Evolutionary conservation across 164 flowering plant genomes (phyloP).

Genomic region (Brasenia schreberi): DNA sequence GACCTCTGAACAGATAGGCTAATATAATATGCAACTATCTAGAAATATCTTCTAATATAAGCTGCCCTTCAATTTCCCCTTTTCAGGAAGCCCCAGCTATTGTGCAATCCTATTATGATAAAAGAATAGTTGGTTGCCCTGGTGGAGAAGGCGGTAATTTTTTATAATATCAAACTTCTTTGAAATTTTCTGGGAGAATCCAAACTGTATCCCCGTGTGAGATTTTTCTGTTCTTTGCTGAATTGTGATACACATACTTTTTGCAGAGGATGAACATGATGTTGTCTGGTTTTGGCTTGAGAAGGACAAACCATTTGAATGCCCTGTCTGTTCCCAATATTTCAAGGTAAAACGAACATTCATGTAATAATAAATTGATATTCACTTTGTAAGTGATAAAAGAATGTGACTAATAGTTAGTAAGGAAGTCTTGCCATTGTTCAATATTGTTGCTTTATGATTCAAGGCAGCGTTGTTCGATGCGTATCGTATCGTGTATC

Average conservation of each 20-base stretch:
- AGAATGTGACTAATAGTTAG: not conserved
- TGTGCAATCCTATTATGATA: constrained; percentile 39
- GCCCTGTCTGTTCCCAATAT: constrained; percentile 84
- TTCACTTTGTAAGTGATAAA: not conserved
- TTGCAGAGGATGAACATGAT: constrained; percentile 81
- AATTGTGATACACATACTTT: not conserved
- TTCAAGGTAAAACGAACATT: constrained; percentile 22
- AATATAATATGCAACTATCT: not conserved
- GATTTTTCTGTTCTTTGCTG: not conserved
- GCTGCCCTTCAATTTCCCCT: not conserved
- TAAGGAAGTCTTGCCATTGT: no score
- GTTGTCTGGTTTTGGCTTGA: constrained; percentile 98
- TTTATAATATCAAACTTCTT: not conserved
- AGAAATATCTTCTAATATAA: not conserved
- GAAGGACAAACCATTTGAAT: constrained; percentile 78
- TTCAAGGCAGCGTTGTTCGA: no score
- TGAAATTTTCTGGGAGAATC: no score
- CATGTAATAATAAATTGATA: not conserved
- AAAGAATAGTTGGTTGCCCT: constrained; percentile 71
- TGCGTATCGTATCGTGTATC: no score
- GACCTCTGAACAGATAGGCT: not conserved
- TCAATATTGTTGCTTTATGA: no score
- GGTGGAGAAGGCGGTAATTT: constrained; percentile 62
- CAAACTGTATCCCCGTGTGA: not conserved
- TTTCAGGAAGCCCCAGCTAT: constrained; percentile 60